Evolutionary conservation across 495 filamentous ascomycete species (phyloP).

Genomic region (Aspergillus olivimuriae): DNA sequence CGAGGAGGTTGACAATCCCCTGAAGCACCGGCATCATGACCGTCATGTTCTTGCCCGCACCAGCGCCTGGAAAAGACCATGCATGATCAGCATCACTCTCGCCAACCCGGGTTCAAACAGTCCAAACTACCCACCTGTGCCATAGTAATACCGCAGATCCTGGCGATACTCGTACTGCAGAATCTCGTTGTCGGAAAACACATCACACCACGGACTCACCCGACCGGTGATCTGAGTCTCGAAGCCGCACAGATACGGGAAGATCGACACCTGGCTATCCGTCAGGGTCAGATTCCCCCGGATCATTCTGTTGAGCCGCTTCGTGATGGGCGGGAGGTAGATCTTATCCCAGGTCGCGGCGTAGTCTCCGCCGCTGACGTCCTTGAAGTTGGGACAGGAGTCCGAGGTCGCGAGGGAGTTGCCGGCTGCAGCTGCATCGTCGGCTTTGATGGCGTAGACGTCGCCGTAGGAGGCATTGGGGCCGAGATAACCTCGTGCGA

Average conservation of each 20-base stretch:
- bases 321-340: constrained; percentile 44
- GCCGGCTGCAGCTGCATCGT: constrained; percentile 35
- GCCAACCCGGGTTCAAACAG: neutral
- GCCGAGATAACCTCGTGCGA: constrained; percentile 48
- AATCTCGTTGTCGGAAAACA: constrained; percentile 47
- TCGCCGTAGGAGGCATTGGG: constrained; percentile 41
- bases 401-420: constrained; percentile 53
- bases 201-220: constrained; percentile 46
- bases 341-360: constrained; percentile 35
- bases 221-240: constrained; percentile 52
- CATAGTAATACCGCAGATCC: constrained; percentile 55
- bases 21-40: constrained; percentile 46
- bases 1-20: constrained; percentile 39
- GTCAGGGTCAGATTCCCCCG: constrained; percentile 44
- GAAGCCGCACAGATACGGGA: constrained; percentile 56
- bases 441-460: constrained; percentile 46
- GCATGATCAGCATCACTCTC: no score
- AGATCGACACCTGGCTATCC: constrained; percentile 41
- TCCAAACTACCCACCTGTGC: constrained; percentile 15
- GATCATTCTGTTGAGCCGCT: constrained; percentile 43
- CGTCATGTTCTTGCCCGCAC: constrained; percentile 36
- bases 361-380: constrained; percentile 35
- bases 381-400: constrained; percentile 44
- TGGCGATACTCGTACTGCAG: constrained; percentile 52
- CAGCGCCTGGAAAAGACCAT: no score